Percentiles rank a stretch among this genome's conserved stretches.
Evolutionary conservation across 2,329 filamentous ascomycete species (phyloP).

Genomic region (Hymenoscyphus occultus): DNA sequence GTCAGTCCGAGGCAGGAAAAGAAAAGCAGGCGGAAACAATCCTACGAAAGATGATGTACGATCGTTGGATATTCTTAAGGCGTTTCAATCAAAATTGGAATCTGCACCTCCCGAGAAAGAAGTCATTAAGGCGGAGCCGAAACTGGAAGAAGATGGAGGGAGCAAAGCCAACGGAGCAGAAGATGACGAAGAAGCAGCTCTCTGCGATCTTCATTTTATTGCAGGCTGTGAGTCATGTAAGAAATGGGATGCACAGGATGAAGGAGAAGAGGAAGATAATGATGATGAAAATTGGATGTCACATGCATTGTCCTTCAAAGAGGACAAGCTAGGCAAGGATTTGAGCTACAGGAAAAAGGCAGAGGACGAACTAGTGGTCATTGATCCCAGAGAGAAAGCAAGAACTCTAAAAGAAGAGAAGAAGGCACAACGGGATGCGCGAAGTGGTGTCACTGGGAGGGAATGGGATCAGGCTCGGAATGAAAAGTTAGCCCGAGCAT

Average conservation of each 20-base stretch:
- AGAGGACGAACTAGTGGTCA: constrained; percentile 86
- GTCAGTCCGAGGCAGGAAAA: constrained; percentile 68
- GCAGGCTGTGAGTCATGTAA: constrained; percentile 90
- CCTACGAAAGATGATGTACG: constrained; percentile 57
- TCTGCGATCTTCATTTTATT: constrained; percentile 96
- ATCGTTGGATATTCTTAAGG: constrained; percentile 68
- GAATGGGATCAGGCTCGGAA: constrained; percentile 59
- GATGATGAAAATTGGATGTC: constrained; percentile 77
- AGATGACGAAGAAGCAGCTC: constrained; percentile 65
- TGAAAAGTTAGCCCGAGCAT: constrained; percentile 52
- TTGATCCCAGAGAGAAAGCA: constrained; percentile 84
- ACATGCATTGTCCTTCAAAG: constrained; percentile 80
- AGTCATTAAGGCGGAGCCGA: constrained; percentile 25
- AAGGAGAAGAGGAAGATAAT: constrained; percentile 52
- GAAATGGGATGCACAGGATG: constrained; percentile 63
- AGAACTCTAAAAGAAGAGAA: constrained; percentile 67
- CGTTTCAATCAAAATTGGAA: constrained; percentile 77
- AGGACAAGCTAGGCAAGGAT: constrained; percentile 87
- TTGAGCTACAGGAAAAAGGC: constrained; percentile 86
- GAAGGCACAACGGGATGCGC: constrained; percentile 55
- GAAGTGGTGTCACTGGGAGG: constrained; percentile 48
- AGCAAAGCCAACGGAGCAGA: constrained; percentile 34
- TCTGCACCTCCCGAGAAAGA: constrained; percentile 44
- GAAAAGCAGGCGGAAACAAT: constrained; percentile 56
- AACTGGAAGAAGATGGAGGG: constrained; percentile 27